Percentiles rank a stretch among this genome's conserved stretches.
Evolutionary conservation across 495 filamentous ascomycete species (phyloP).

Genomic region (Glonium stellatum): DNA sequence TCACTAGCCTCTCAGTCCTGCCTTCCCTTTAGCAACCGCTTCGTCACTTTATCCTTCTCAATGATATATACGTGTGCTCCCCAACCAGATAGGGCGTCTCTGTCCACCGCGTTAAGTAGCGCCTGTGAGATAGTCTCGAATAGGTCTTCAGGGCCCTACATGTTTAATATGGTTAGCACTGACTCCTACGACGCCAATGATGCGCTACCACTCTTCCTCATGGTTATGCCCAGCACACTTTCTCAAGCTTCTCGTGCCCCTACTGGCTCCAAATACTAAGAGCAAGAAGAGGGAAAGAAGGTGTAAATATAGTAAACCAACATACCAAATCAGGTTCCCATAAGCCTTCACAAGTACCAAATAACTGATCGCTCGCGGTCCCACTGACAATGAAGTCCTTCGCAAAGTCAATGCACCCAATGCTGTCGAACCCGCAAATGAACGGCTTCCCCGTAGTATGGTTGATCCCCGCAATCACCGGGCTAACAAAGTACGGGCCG

Average conservation of each 20-base stretch:
- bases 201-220: too few species aligned
- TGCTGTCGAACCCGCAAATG: slow-evolving; percentile 98
- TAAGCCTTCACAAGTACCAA: slow-evolving; percentile 95
- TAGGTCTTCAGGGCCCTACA: slow-evolving; percentile 78
- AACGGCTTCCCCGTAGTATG: slow-evolving; percentile 88
- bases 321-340: slow-evolving; percentile 95
- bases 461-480: slow-evolving; percentile 90
- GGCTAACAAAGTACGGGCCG: slow-evolving; percentile 90
- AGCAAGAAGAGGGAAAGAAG: background rate
- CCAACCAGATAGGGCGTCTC: slow-evolving; percentile 95
- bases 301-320: slow-evolving; percentile 5
- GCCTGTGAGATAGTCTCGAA: slow-evolving; percentile 98
- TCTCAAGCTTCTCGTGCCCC: too few species aligned
- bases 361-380: slow-evolving; percentile 92
- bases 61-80: slow-evolving; percentile 98
- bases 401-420: slow-evolving; percentile 98
- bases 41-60: slow-evolving; percentile 99
- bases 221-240: too few species aligned
- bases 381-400: slow-evolving; percentile 99
- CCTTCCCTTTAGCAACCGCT: slow-evolving; percentile 90
- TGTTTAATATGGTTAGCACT: background rate
- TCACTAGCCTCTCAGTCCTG: slow-evolving; percentile 46
- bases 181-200: too few species aligned
- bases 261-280: background rate
- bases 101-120: slow-evolving; percentile 90